Base-by-base conservation (phyloP, 495 filamentous ascomycete genomes). In the Monascus purpureus region DNA sequence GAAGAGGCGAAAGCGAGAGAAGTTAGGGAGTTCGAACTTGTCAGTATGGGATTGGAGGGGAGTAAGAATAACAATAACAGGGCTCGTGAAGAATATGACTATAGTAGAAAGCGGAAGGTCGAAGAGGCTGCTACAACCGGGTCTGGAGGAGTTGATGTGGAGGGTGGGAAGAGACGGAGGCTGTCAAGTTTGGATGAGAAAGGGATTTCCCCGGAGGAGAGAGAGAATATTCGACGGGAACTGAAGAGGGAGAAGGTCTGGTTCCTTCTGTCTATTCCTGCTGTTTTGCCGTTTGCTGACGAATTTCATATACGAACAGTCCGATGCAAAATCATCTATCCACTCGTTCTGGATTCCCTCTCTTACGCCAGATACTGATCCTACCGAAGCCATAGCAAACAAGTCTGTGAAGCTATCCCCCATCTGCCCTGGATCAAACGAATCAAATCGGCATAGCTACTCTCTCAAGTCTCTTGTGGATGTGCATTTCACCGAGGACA, bases 271-370 rank as follows among this genome's bases (percentile, higher is more conserved):
- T 35, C 18, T 13, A 33, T 24, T 15, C 11, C 2, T 32, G 34
- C 13, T 13, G 28, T 33, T 13, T 29, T 0, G 31, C 22, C 22
- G 8, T 25, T 23, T 40, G 18, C n/a, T 37, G 31, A 45, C 24
- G 9, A 26, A 43, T 27, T 6, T 8, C 8, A 14, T 25, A 2
- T 26, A 53, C 35, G 25, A 40, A 20, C 18, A 53, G 43, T 37
- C 43, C 13, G 45, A 69, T 55, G 69, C 73, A 0, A 80, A 81
- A 46, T 75, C 74, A 0, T 75, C 71, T n/a, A 57, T 94, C 0
- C 83, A 85, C 0, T 90, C 86, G 2, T 96, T 96, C 61, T 97
- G 90, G 90, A 77, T 92, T 0, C 88, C 90, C 0, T 80, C 81
- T 1, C 61, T 92, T 18, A 90, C 82, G 0, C 85, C 88, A n/a